Evolutionary conservation across 352 stramenopile species (phyloP).

Genomic region (Pythium rhizo-oryzae): DNA sequence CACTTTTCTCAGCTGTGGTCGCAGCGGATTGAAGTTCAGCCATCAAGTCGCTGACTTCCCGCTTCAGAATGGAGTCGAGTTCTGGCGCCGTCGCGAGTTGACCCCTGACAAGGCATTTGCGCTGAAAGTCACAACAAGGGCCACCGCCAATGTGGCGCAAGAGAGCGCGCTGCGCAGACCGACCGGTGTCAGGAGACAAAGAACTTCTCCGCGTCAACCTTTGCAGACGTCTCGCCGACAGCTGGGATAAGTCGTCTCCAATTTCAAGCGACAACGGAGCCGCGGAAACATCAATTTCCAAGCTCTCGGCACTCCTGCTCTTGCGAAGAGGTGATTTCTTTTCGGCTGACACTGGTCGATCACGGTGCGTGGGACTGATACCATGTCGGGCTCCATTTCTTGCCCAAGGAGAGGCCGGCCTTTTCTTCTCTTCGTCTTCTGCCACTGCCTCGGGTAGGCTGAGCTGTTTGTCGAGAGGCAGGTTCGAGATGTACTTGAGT

Average conservation of each 20-base stretch:
- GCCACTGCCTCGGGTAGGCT: constrained; percentile 42
- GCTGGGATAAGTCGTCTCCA: constrained; percentile 14
- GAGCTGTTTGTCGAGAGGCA: constrained; percentile 67
- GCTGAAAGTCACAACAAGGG: constrained; percentile 69
- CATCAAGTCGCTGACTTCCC: constrained; percentile 64
- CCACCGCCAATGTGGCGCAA: constrained; percentile 71
- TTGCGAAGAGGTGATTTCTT: constrained; percentile 25
- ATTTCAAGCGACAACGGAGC: background rate
- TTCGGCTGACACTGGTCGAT: constrained; percentile 1
- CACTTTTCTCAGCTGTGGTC: constrained; percentile 63
- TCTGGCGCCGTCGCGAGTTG: constrained; percentile 65
- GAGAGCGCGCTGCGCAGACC: constrained; percentile 62
- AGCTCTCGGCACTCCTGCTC: constrained; percentile 27
- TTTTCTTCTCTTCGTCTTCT: constrained; percentile 30
- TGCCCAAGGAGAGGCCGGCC: constrained; percentile 2
- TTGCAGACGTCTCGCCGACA: constrained; percentile 23
- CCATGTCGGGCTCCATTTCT: background rate
- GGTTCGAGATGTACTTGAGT: constrained; percentile 83
- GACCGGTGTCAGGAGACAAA: constrained; percentile 52
- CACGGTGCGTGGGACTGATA: background rate
- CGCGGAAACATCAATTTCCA: constrained; percentile 17
- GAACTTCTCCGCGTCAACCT: constrained; percentile 31
- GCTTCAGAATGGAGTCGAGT: constrained; percentile 59
- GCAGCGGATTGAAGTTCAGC: constrained; percentile 69
- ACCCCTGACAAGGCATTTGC: constrained; percentile 74